phyloP scores from a whole-genome alignment of 2,329 filamentous ascomycete genomes.

The Trichoderma hamatum region DNA sequence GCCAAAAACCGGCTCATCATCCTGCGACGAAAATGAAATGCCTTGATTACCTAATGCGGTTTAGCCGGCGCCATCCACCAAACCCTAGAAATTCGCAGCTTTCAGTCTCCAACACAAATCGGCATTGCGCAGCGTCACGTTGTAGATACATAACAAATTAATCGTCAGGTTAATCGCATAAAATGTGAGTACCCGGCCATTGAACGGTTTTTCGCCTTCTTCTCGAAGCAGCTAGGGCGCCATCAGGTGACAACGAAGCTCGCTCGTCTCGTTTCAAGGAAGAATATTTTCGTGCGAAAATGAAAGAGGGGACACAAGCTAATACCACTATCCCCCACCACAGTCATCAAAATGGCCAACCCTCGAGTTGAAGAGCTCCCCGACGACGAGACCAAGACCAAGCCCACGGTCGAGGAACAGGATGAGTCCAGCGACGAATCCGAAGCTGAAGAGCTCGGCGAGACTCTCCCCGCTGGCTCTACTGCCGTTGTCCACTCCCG shows the following conservation, averaged over 20 bases:
- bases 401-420: conserved; percentile 75
- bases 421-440: conserved; percentile 74
- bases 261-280: conserved; percentile 7
- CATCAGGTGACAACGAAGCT: conserved; percentile 1
- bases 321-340: conserved; percentile 38
- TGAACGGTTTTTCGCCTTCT: not conserved
- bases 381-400: conserved; percentile 79
- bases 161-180: conserved; percentile 41
- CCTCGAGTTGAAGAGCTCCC: conserved; percentile 96
- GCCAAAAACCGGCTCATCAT: not conserved
- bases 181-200: conserved; percentile 37
- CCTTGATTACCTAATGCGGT: conserved; percentile 46
- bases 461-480: conserved; percentile 80
- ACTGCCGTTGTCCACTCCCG: conserved; percentile 92
- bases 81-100: conserved; percentile 51
- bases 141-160: conserved; percentile 39
- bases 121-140: conserved; percentile 37
- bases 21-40: conserved; percentile 1
- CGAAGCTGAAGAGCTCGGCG: conserved; percentile 79
- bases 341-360: conserved; percentile 80
- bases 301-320: conserved; percentile 30
- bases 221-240: not conserved
- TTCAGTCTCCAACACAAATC: conserved; percentile 46
- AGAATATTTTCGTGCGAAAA: conserved; percentile 31
- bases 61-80: conserved; percentile 45